Evolutionary conservation across 805 yeast genomes (phyloP), one percentile per base, ranked within the genome.

Genomic region (Saccharomycopsis microspora): DNA sequence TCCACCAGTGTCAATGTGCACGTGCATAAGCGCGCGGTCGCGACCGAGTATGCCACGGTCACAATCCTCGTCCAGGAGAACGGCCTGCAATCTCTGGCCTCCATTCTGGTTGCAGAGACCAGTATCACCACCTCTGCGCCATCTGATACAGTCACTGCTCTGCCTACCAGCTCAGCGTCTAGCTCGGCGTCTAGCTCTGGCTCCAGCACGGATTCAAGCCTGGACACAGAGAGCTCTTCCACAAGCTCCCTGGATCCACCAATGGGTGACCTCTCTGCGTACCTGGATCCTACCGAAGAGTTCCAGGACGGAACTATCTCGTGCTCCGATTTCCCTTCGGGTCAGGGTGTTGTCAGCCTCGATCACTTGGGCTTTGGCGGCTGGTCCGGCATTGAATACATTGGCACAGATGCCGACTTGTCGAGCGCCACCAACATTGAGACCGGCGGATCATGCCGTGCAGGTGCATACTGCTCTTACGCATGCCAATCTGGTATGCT

Each of bases 401-500:
- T 79, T 82, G 70, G 80, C 43, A 70, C 75, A 59, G 82, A 83
- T 39, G 85, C 80, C 49, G 19, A 19, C 19, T 19, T 19, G 19
- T 1, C 19, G 19, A 82, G 77, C 52, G 68, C 75, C 56, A 62
- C 71, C 51, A 62, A 77, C 42, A 68, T 76, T 56, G 62, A 72
- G 51, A 63, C 79, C 42, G 74, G 78, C 52, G 73, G 74, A 47
- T 63, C 72, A 27, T 81, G 88, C 69, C 59, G 68, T 54, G 82
- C 79, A 52, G 88, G 84, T 43, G 73, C 70, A 61, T 81, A 80
- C 71, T 81, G 88, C 64, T 81, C 87, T 46, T 81, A 81, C 62
- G 85, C 86, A 46, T 81, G 88, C 64, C 82, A 79, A 61, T 72
- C 86, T 39, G 88, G 88, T 71, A 78, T 78, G 83, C 78, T 86